Evolutionary conservation across 2,329 filamentous ascomycete genomes (phyloP), one percentile per base, ranked within the genome.

Genomic region (Cladosporium halotolerans): DNA sequence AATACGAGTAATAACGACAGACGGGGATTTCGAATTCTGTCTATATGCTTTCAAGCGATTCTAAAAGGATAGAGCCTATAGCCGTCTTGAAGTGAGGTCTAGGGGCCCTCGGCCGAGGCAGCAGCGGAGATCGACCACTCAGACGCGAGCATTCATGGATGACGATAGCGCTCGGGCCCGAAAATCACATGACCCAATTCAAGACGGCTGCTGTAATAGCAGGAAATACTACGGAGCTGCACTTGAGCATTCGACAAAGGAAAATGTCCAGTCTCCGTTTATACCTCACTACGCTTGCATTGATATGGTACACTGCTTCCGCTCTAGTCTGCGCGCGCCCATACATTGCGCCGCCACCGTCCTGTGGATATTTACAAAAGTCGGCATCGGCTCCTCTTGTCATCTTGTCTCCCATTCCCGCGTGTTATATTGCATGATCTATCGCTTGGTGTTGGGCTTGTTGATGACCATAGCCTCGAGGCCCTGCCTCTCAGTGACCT

Each of bases 401-500:
- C 36, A n/a, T 38, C 40, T 44, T 32, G 38, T 38, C 43, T 32
- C 31, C 31, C n/a, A 9, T 44, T 44, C 32, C 40, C 32, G 23
- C 3, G 28, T 38, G 10, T 51, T 14, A 23, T 13, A 40, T n/a
- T 38, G 14, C 23, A 44, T 47, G n/a, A 32, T 51, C 31, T 51
- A 51, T 43, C 42, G 42, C 48, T 51, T 51, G 48, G 38, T 43
- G 39, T 43, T 42, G 45, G 60, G 70, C 68, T 75, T 75, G 67
- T 72, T 77, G 63, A 86, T 73, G 57, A 81, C 73, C 75, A 88
- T 78, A 60, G 79, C 75, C 70, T 88, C 85, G 63, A 88, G 73
- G 66, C 88, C 84, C 61, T 78, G 76, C 60, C 84, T 80, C 73
- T 89, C 85, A 66, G 78, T 79, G 62, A 75, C 70, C 75, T 87